Evolutionary conservation across 148 eudicot genomes (phyloP), one percentile per base, ranked within the genome.

Genomic region (Nepenthes mirabilis): DNA sequence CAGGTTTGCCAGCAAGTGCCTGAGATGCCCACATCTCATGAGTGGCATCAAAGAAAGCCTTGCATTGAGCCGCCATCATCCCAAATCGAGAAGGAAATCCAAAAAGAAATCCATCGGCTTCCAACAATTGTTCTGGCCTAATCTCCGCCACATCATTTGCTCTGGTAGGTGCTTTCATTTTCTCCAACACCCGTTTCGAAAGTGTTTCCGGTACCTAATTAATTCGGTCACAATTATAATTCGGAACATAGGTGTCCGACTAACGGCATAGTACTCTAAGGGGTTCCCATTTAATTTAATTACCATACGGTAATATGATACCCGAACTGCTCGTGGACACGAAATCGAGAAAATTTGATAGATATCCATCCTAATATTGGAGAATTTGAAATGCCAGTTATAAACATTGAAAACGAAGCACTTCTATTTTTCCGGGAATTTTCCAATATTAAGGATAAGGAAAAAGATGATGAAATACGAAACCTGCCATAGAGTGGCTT

Each of bases 81-180:
- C 91, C 91, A 51, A 85, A 85, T 50, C 91, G 81, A 47, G 91
- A 85, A 12, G 91, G 91, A 47, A 77, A 82, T 34, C 91, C 91
- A 52, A 85, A 85, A 54, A 85, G 58, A 51, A 85, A 85, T 23
- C 91, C 91, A 69, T 85, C 91, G 36, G 91, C 91, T 49, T 82
- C 85, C 58, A 72, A 66, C 23, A 85, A 73, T 55, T 85, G 83
- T 37, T 82, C 81, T 36, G 87, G 81, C 60, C 50, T 73, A 48
- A 85, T 82, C 72, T 61, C 83, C 33, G 71, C 62, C 63, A 82
- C 71, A 75, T 85, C 91, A 70, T 67, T 64, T n/a, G 91, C 65
- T 47, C 74, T 79, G 52, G 61, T 35, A 51, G 83, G 84, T 52
- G 91, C 84, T 57, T 82, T 85, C 85, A 85, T 80, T 65, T 85